A percentile compares a stretch with the other conserved stretches of the same genome.
Evolutionary conservation across 2,329 filamentous ascomycete species (phyloP).

Genomic region (Aureobasidium melanogenum): DNA sequence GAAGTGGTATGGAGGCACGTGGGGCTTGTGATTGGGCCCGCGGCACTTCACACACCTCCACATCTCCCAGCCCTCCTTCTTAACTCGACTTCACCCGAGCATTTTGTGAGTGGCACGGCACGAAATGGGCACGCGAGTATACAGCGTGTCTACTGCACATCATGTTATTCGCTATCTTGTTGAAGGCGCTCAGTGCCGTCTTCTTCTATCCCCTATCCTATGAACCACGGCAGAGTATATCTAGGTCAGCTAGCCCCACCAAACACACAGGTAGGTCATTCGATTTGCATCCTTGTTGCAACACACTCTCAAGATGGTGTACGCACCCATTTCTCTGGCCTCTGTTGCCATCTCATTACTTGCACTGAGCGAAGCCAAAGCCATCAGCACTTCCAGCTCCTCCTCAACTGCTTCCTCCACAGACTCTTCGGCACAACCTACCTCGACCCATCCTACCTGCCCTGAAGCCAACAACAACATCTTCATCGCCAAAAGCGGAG

Average conservation of each 20-base stretch:
- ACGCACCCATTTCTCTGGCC: background rate
- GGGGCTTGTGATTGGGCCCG: slow-evolving; percentile 1
- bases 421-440: background rate
- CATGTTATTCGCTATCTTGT: slow-evolving; percentile 3
- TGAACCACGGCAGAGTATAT: background rate
- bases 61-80: background rate
- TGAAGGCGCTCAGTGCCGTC: background rate
- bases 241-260: background rate
- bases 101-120: background rate
- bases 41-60: background rate
- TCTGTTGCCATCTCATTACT: slow-evolving; percentile 4
- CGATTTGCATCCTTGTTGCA: background rate
- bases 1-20: background rate
- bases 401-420: background rate
- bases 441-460: slow-evolving; percentile 6
- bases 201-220: background rate
- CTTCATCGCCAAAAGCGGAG: slow-evolving; percentile 8
- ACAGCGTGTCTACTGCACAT: background rate
- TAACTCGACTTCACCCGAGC: background rate
- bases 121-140: slow-evolving; percentile 1
- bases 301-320: background rate
- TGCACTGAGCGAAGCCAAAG: slow-evolving; percentile 7
- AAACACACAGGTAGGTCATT: background rate
- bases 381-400: background rate
- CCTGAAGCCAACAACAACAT: slow-evolving; percentile 4